Conservation (phyloP, 495 filamentous ascomycete species). For the Neurospora sp. region DNA sequence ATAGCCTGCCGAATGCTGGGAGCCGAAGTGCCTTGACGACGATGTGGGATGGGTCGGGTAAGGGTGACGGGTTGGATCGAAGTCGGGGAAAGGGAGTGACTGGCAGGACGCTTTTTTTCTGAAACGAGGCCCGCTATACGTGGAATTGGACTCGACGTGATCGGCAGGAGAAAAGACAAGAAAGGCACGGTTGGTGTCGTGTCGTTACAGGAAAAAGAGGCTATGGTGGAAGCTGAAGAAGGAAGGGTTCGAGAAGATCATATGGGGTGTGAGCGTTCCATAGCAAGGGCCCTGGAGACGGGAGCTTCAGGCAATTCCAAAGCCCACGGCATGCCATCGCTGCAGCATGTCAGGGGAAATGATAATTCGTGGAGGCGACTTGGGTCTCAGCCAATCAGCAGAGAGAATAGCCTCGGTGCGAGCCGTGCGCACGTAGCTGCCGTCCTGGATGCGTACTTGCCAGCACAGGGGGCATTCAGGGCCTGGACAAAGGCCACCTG, state of each 20-base stretch:
- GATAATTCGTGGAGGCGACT: not conserved
- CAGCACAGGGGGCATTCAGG: not conserved
- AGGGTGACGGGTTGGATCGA: not conserved
- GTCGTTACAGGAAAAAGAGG: not conserved
- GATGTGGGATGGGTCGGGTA: not conserved
- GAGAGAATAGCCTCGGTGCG: not conserved
- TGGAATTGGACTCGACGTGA: not conserved
- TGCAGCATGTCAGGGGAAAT: not conserved
- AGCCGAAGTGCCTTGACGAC: not conserved
- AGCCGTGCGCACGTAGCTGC: not conserved
- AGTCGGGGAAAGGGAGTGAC: not conserved
- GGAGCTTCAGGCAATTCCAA: not conserved
- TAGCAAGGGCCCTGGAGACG: not conserved
- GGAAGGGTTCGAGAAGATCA: not conserved
- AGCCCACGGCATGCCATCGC: not conserved
- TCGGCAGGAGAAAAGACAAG: not conserved
- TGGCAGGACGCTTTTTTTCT: not conserved
- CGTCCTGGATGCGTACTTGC: not conserved
- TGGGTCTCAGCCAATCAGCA: not conserved
- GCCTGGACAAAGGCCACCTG: not conserved
- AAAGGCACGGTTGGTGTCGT: not conserved
- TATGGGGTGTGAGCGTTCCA: not conserved
- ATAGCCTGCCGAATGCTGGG: not conserved
- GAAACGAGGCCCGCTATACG: not conserved
- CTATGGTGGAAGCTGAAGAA: not conserved